A percentile compares a stretch with the other conserved stretches of the same genome.
These are phyloP conservation scores for Ulvella scutata DNA, from an alignment of 139 green algal species.

Conservation along the genomic window DNA sequence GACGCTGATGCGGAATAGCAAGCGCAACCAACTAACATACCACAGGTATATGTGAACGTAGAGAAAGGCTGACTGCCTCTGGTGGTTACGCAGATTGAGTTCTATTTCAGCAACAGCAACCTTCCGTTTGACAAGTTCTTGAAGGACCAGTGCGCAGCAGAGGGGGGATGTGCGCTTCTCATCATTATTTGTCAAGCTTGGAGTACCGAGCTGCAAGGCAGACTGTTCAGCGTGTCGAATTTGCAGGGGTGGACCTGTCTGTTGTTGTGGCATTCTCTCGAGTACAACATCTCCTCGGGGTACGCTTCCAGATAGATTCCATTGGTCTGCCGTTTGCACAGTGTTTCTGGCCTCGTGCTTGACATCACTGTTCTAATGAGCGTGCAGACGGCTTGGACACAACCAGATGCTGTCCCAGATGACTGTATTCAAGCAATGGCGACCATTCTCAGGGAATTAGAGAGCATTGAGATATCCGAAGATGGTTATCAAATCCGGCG, in stretches of 20 bases:
- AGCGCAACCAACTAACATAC: too few species aligned
- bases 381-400: constrained; percentile 4
- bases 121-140: constrained; percentile 73
- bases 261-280: constrained; percentile 66
- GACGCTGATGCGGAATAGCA: too few species aligned
- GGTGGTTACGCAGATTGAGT: constrained; percentile 65
- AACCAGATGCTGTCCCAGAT: constrained; percentile 15
- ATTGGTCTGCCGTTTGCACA: background rate
- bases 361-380: background rate
- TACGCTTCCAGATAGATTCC: background rate
- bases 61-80: too few species aligned
- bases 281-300: constrained; percentile 52
- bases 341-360: background rate
- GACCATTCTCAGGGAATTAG: constrained; percentile 7
- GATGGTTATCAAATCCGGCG: constrained; percentile 26
- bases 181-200: background rate
- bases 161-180: constrained; percentile 44
- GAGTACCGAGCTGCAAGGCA: background rate
- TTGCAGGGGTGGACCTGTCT: constrained; percentile 47
- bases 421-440: constrained; percentile 18
- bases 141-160: constrained; percentile 30
- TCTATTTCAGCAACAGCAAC: constrained; percentile 88
- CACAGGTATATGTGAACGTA: too few species aligned
- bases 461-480: constrained; percentile 16
- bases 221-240: background rate